Base-by-base conservation (phyloP, 768 basidiomycete genomes). In the Naematelia encephala region DNA sequence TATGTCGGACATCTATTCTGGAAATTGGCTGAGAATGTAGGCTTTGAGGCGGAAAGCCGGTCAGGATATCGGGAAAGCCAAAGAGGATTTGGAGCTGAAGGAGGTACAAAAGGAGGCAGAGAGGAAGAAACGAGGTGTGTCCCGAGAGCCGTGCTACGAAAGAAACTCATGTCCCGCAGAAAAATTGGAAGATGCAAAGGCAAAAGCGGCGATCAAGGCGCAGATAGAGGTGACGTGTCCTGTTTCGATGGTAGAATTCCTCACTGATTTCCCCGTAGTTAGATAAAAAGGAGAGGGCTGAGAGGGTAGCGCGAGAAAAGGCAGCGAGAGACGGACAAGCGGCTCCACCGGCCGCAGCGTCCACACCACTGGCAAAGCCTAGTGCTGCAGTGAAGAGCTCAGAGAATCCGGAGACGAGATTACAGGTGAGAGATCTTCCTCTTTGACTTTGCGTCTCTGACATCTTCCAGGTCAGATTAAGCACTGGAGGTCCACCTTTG, bases 261-360 rank as follows among this genome's bases (percentile, higher is more conserved):
- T 2, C 2, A 39, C 50, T 53, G 22, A 51, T 48, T 39, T 64
- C 4, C 52, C 49, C n/a, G 19, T 52, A 74, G 73, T 89, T 87
- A 0, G 93, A 96, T 80, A 98, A 92, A 79, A 84, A 84, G 53
- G 87, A 84, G 8, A 85, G 94, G 19, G 90, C 90, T 0, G 91
- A 88, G 72, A 92, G 89, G 69, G 82, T 86, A 1, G 92, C 92
- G 0, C 81, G 86, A 48, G 94, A 97, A 78, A 97, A 97, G 75
- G 93, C 92, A 0, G 74, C 93, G 5, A 84, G 93, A 28, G 91
- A 94, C 30, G 93, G 93, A 0, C 80, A 80, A 54, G 72, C 79
- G n/a, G 70, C 80, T 19, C 67, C 80, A 22, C 78, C 80, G 0
- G 49, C 73, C 0, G 62, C 80, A 3, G 66, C 79, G 5, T 64